Evolutionary conservation across 345 rosid species (phyloP), one percentile per base, ranked within the genome.

Genomic region (Linum tenue): DNA sequence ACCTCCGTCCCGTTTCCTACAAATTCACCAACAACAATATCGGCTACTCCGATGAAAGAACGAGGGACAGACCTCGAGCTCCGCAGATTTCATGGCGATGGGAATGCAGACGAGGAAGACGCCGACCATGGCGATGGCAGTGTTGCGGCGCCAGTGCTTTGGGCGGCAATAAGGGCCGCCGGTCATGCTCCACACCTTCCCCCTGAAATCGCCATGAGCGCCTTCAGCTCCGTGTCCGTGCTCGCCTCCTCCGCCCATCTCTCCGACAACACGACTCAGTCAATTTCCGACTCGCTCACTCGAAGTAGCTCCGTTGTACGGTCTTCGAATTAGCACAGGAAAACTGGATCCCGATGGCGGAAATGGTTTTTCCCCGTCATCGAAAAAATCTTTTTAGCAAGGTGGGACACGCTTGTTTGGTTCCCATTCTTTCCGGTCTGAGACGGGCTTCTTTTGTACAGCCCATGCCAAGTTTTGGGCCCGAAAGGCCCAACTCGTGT

Each of bases 151-250:
- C 99, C 99, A 94, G 83, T 94, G 95, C 72, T 90, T 91, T 37
- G 97, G 99, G 65, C 97, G 75, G 84, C 99, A 90, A 77, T 94
- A 42, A 35, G 99, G 95, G 16, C 99, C 99, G 38, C 99, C 99
- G 56, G 81, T 5, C 96, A 91, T 86, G 72, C 86, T 90, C 99
- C 97, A 94, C 8, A 94, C 99, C 74, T 94, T 94, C 51, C 66
- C 69, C 82, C 99, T 84, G 79, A 94, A 94, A 69, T 94, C 97
- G 39, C 85, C 90, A 39, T 78, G 82, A 31, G 66, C 67, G n/a
- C 81, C 85, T 62, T 80, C 96, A 68, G 81, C 95, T 39, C 90
- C 92, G 64, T 84, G 91, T 61, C 98, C 97, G 68, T 83, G 89
- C 63, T 86, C 97, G 58, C 48, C 88, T 63, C 92, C 82, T 37